Evolutionary conservation across 2,329 filamentous ascomycete genomes (phyloP).

Genomic region (Colletotrichum lentis): DNA sequence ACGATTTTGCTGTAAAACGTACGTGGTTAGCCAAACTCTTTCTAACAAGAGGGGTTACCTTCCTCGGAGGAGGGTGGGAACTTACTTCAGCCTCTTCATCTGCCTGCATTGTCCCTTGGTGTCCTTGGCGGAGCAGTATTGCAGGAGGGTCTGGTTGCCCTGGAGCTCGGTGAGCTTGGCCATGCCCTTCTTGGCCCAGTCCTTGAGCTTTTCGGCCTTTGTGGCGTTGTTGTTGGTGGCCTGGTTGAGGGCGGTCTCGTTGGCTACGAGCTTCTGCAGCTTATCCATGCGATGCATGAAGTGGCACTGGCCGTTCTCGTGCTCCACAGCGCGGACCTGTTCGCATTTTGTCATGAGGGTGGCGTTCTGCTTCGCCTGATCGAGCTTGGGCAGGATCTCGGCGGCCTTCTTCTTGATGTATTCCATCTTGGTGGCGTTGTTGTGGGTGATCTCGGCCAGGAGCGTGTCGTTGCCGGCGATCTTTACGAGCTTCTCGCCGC

Average conservation of each 20-base stretch:
- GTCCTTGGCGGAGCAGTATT: conserved; percentile 27
- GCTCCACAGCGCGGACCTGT: conserved; percentile 45
- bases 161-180: conserved; percentile 34
- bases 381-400: conserved; percentile 43
- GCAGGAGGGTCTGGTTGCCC: conserved; percentile 29
- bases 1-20: conserved; percentile 23
- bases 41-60: neutral
- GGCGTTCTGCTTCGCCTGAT: conserved; percentile 46
- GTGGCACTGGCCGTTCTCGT: conserved; percentile 44
- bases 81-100: conserved; percentile 30
- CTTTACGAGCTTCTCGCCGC: conserved; percentile 44
- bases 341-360: conserved; percentile 49
- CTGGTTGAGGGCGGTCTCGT: conserved; percentile 40
- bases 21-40: neutral
- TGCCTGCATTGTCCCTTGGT: conserved; percentile 32
- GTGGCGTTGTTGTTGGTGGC: conserved; percentile 45
- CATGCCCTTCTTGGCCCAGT: conserved; percentile 37
- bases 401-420: conserved; percentile 50
- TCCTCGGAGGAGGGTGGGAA: neutral
- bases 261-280: conserved; percentile 41
- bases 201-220: conserved; percentile 42
- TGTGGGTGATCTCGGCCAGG: conserved; percentile 46
- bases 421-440: conserved; percentile 49
- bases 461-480: conserved; percentile 49
- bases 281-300: conserved; percentile 44